Conservation (phyloP, 108 stramenopile genomes). For the Aurantiochytrium sp. region DNA sequence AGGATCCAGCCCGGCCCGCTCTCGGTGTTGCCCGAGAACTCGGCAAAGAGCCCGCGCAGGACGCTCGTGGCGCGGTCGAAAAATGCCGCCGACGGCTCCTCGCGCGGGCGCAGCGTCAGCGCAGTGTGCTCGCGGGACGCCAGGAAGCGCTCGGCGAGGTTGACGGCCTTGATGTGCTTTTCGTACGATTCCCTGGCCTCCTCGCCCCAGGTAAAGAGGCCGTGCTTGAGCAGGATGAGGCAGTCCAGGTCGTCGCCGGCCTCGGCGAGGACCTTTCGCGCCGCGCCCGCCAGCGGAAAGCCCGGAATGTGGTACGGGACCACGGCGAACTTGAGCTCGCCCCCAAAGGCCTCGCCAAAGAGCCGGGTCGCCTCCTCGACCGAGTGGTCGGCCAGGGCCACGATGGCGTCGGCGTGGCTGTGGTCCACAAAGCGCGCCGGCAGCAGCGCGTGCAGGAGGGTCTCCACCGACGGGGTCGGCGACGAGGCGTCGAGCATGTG, state of each 20-base stretch:
- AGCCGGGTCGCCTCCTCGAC: background rate
- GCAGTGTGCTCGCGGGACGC: background rate
- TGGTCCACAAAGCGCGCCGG: conserved; percentile 29
- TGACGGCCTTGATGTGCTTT: conserved; percentile 23
- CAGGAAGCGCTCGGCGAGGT: conserved; percentile 25
- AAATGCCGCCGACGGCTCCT: background rate
- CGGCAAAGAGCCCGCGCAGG: background rate
- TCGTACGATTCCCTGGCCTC: conserved; percentile 1
- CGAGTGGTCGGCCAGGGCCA: conserved; percentile 9
- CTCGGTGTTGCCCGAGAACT: background rate
- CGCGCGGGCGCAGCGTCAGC: background rate
- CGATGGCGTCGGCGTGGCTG: conserved; percentile 32
- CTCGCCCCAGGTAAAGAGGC: conserved; percentile 29
- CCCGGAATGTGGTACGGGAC: conserved; percentile 32
- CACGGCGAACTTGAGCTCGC: conserved; percentile 28
- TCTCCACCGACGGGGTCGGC: conserved; percentile 32
- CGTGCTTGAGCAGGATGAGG: conserved; percentile 33
- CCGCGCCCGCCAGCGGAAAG: background rate
- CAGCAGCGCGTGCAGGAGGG: background rate
- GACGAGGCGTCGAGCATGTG: conserved; percentile 27
- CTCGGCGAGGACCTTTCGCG: background rate
- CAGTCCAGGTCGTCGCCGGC: conserved; percentile 11
- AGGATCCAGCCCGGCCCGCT: background rate
- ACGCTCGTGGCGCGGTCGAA: conserved; percentile 20
- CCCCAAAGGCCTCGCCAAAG: background rate